phyloP scores from a whole-genome alignment of 2,329 filamentous ascomycete species.

The Canariomyces notabilis region DNA sequence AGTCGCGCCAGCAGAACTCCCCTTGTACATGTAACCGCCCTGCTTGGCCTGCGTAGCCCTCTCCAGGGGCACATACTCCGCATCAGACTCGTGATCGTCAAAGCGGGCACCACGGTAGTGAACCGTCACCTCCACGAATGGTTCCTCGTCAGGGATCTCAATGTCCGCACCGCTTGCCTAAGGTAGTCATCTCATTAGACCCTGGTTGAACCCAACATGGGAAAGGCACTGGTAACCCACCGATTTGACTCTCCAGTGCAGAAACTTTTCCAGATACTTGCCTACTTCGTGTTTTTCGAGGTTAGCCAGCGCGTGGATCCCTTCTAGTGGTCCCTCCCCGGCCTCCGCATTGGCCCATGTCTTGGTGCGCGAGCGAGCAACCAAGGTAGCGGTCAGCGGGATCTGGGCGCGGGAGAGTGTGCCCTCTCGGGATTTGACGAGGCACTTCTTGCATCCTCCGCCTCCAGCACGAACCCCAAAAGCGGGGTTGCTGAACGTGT shows the following conservation, averaged over 20 bases:
- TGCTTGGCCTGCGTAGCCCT: conserved; percentile 1
- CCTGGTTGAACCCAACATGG: neutral
- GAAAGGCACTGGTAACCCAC: neutral
- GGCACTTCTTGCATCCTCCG: neutral
- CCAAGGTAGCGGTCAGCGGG: neutral
- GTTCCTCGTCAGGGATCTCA: neutral
- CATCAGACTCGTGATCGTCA: neutral
- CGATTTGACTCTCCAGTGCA: neutral
- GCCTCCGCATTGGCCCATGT: neutral
- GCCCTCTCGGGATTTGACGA: neutral
- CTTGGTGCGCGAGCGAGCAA: neutral
- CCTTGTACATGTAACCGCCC: neutral
- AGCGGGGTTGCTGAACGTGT: conserved; percentile 4
- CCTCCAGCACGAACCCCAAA: neutral
- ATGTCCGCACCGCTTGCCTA: neutral
- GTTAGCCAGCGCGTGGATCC: neutral
- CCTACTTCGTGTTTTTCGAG: neutral
- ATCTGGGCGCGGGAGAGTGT: conserved; percentile 2
- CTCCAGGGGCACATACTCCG: neutral
- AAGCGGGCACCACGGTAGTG: conserved; percentile 1
- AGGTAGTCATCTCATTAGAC: neutral
- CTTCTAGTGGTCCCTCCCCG: neutral
- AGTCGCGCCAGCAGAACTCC: too few species aligned
- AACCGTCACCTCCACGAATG: neutral
- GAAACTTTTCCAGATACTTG: neutral